These are phyloP conservation scores for Suhomyces tanzawaensis DNA, from an alignment of 805 yeast genomes.

Conservation along the genomic window DNA sequence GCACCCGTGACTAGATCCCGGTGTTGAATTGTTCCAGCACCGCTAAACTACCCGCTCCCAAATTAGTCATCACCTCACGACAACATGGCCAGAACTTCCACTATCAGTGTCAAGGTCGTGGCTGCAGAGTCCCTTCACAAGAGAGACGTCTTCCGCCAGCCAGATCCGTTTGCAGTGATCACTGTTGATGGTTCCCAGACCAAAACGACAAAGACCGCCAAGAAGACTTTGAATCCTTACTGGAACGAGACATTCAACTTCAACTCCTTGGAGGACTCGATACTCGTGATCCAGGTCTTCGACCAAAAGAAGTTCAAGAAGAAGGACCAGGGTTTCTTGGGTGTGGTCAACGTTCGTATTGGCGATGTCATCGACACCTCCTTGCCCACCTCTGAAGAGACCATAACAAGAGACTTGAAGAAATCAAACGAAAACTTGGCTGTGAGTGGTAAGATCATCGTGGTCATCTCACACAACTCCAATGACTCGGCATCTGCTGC, in stretches of 20 bases:
- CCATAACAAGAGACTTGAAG: constrained; percentile 88
- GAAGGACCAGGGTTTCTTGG: constrained; percentile 97
- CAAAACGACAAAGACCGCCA: constrained; percentile 88
- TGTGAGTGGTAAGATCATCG: constrained; percentile 88
- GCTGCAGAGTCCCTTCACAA: constrained; percentile 96
- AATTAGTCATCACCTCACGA: too few relatives aligned
- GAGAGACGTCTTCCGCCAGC: constrained; percentile 91
- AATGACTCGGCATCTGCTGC: constrained; percentile 16
- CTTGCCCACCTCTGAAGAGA: constrained; percentile 59
- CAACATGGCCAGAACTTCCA: constrained; percentile 15
- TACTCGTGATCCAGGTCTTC: constrained; percentile 88
- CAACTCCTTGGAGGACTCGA: constrained; percentile 73
- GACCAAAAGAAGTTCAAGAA: constrained; percentile 97
- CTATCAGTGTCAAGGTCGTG: constrained; percentile 69
- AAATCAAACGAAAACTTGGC: constrained; percentile 88
- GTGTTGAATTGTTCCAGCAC: too few relatives aligned
- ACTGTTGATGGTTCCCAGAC: constrained; percentile 98
- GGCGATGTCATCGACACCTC: constrained; percentile 81
- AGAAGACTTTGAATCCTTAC: constrained; percentile 92
- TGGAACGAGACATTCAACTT: constrained; percentile 94
- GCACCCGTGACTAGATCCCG: too few relatives aligned
- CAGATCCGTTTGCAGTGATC: constrained; percentile 96
- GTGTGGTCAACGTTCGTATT: constrained; percentile 88
- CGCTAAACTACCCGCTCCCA: too few relatives aligned
- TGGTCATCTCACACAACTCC: constrained; percentile 58